phyloP scores from a whole-genome alignment of 1,284 basidiomycete species.

The Moniliophthora roreri region DNA sequence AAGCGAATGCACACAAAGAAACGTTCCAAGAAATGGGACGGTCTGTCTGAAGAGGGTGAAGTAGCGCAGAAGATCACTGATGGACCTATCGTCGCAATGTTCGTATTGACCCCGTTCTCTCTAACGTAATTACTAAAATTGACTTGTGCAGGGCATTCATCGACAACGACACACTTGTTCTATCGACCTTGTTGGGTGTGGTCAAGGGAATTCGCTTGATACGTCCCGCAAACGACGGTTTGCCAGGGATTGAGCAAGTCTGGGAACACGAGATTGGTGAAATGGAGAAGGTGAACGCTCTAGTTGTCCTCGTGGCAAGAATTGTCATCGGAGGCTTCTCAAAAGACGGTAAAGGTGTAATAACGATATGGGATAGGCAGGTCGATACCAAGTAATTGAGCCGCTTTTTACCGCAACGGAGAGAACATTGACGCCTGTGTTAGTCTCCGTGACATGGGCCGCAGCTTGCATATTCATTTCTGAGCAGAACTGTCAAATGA shows the following conservation, averaged over 20 bases:
- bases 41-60: conserved; percentile 51
- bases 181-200: conserved; percentile 61
- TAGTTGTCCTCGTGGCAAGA: conserved; percentile 42
- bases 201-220: conserved; percentile 48
- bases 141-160: conserved; percentile 47
- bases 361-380: conserved; percentile 53
- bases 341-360: conserved; percentile 53
- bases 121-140: background rate
- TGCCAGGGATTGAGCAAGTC: conserved; percentile 32
- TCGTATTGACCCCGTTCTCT: conserved; percentile 24
- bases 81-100: conserved; percentile 72
- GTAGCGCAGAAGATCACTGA: conserved; percentile 53
- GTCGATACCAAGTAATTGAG: background rate
- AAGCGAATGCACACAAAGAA: conserved; percentile 43
- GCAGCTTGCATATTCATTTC: too few relatives aligned
- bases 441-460: too few relatives aligned
- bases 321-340: conserved; percentile 62
- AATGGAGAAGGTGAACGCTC: conserved; percentile 61
- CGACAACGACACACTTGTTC: conserved; percentile 40
- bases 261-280: conserved; percentile 44
- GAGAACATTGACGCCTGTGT: too few relatives aligned
- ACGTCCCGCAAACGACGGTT: conserved; percentile 30
- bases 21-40: conserved; percentile 69
- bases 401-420: background rate
- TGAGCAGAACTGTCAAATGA: too few relatives aligned